These are phyloP conservation scores for Fusarium circinatum DNA, from an alignment of 2,329 filamentous ascomycete species.

Conservation along the genomic window DNA sequence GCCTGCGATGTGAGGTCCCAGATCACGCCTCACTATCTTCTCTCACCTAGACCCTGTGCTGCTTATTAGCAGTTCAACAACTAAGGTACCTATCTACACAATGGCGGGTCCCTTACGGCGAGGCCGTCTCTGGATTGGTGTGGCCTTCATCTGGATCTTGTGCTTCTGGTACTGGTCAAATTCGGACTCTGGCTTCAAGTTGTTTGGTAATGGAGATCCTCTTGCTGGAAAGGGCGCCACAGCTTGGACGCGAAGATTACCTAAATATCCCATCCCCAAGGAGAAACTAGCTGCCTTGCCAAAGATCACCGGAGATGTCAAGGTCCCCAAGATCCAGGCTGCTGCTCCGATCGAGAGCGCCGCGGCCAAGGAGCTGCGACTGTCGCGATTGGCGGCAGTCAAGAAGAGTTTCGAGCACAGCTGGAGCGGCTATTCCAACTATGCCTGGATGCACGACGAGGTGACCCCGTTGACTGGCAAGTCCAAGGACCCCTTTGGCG, in stretches of 20 bases:
- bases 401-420: constrained; percentile 63
- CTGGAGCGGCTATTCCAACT: constrained; percentile 68
- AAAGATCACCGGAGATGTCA: constrained; percentile 39
- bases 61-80: constrained; percentile 3
- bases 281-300: constrained; percentile 48
- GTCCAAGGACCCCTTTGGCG: constrained; percentile 66
- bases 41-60: constrained; percentile 12
- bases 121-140: constrained; percentile 41
- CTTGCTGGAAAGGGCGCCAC: constrained; percentile 37
- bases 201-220: constrained; percentile 35
- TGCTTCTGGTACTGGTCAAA: constrained; percentile 42
- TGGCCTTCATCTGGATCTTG: constrained; percentile 37
- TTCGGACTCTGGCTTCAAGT: constrained; percentile 22
- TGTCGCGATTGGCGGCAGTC: constrained; percentile 55
- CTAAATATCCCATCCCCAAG: constrained; percentile 39
- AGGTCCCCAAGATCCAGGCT: constrained; percentile 44
- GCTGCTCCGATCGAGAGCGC: constrained; percentile 48
- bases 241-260: constrained; percentile 37
- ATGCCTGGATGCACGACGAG: constrained; percentile 73
- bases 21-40: constrained; percentile 11
- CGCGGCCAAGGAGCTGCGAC: constrained; percentile 46
- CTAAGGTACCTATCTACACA: constrained; percentile 17
- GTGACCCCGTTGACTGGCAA: constrained; percentile 64
- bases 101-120: constrained; percentile 36
- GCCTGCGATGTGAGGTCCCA: constrained; percentile 32